Evolutionary conservation across 2,329 filamentous ascomycete species (phyloP).

Genomic region (Trematosphaeria pertusa): DNA sequence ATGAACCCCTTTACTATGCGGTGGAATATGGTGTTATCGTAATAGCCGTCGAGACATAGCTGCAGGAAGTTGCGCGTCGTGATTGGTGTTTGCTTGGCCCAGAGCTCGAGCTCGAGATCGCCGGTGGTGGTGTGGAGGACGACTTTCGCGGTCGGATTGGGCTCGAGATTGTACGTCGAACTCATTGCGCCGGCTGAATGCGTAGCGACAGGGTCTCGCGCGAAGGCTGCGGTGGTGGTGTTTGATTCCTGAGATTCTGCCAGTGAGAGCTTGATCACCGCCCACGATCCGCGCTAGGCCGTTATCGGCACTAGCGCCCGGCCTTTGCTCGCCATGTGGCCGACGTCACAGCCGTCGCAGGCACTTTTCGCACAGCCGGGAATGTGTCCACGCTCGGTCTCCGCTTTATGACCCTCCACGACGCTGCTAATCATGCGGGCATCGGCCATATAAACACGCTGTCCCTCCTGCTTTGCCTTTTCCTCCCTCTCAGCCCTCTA

Average conservation of each 20-base stretch:
- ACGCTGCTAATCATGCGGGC: slow-evolving; percentile 17
- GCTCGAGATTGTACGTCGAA: slow-evolving; percentile 90
- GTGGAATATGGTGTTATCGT: slow-evolving; percentile 92
- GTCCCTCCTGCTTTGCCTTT: slow-evolving; percentile 1
- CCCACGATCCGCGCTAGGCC: slow-evolving; percentile 21
- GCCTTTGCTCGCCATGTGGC: slow-evolving; percentile 13
- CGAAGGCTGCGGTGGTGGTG: slow-evolving; percentile 16
- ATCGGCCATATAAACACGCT: slow-evolving; percentile 18
- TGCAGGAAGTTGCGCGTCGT: slow-evolving; percentile 96
- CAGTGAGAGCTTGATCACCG: slow-evolving; percentile 21
- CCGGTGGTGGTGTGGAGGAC: slow-evolving; percentile 89
- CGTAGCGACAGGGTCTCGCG: not conserved
- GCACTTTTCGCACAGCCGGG: not conserved
- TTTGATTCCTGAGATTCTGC: slow-evolving; percentile 23
- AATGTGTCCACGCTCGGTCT: not conserved
- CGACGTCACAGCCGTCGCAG: slow-evolving; percentile 24
- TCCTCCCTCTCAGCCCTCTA: slow-evolving; percentile 3
- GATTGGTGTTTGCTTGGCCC: slow-evolving; percentile 91
- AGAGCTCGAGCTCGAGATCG: slow-evolving; percentile 89
- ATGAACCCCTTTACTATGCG: slow-evolving; percentile 91
- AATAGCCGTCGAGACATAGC: slow-evolving; percentile 93
- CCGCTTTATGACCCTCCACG: slow-evolving; percentile 1
- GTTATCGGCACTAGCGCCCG: slow-evolving; percentile 7
- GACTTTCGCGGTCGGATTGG: slow-evolving; percentile 89
- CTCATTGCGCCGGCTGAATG: slow-evolving; percentile 68